A percentile compares a stretch with the other conserved stretches of the same genome.
phyloP scores from a whole-genome alignment of 2,329 filamentous ascomycete genomes.

The Colletotrichum brevisporum region DNA sequence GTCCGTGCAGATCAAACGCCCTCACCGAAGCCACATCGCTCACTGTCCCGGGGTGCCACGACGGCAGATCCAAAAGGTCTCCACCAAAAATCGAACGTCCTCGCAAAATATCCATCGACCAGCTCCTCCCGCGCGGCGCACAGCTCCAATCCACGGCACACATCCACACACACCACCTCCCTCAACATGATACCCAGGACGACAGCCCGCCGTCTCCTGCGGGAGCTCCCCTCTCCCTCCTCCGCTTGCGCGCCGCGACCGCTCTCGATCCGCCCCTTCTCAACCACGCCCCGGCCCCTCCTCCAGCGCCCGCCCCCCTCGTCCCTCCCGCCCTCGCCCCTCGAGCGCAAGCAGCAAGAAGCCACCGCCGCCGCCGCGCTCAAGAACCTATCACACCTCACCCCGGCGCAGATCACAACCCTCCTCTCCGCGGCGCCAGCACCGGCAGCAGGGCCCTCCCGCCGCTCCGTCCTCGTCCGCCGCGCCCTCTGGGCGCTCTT shows the following conservation, averaged over 20 bases:
- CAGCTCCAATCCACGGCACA: background rate
- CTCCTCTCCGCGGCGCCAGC: constrained; percentile 36
- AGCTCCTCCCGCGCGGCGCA: constrained; percentile 3
- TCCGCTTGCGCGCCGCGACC: constrained; percentile 10
- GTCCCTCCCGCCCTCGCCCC: background rate
- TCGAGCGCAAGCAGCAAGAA: constrained; percentile 12
- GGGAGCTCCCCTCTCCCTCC: constrained; percentile 22
- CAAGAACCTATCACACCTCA: constrained; percentile 40
- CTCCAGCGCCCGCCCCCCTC: constrained; percentile 10
- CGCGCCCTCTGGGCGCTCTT: constrained; percentile 28
- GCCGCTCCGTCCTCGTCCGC: constrained; percentile 24
- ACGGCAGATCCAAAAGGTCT: background rate
- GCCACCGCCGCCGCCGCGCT: constrained; percentile 33
- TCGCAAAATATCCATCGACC: constrained; percentile 3
- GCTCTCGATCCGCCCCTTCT: constrained; percentile 23
- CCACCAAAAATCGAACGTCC: constrained; percentile 22
- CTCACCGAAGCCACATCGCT: constrained; percentile 17
- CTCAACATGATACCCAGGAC: constrained; percentile 32
- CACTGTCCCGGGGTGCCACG: background rate
- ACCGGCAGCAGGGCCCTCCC: constrained; percentile 11
- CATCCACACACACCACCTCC: background rate
- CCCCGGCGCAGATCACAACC: constrained; percentile 39
- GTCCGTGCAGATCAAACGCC: constrained; percentile 15
- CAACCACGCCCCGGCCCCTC: constrained; percentile 22
- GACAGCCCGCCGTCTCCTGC: constrained; percentile 29